phyloP scores from a whole-genome alignment of 169 alveolate genomes.

The Plasmodium gonderi region DNA sequence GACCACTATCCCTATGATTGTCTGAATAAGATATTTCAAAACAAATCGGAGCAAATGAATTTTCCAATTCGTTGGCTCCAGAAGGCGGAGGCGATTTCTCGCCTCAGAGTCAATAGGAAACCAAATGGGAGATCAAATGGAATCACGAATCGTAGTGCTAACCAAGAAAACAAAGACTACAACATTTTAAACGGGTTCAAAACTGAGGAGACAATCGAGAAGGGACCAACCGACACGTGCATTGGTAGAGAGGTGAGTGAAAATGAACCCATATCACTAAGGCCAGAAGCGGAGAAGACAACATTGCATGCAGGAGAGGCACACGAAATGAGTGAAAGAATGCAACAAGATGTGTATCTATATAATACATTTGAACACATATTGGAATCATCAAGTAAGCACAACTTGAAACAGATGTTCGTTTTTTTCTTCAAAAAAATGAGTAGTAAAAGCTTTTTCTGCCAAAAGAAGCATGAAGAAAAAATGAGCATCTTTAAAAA shows the following conservation, averaged over 20 bases:
- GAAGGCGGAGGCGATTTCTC: neutral
- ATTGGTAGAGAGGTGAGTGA: neutral
- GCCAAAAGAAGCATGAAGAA: constrained; percentile 12
- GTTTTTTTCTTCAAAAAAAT: constrained; percentile 10
- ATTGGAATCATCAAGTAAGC: neutral
- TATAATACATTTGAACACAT: neutral
- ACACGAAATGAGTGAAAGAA: neutral
- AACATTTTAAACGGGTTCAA: no score
- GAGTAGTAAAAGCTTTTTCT: constrained; percentile 16
- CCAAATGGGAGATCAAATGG: neutral
- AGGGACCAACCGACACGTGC: neutral
- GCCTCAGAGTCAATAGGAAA: neutral
- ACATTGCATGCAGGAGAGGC: neutral
- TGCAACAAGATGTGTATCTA: neutral
- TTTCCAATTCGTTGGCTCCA: constrained; percentile 20
- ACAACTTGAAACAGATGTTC: neutral
- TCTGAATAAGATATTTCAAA: neutral
- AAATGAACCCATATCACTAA: neutral
- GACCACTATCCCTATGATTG: neutral
- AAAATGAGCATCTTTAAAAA: constrained; percentile 22
- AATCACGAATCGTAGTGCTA: neutral
- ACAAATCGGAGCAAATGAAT: neutral
- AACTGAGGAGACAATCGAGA: no score
- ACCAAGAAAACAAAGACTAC: no score
- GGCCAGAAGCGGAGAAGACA: neutral